phyloP scores from a whole-genome alignment of 768 basidiomycete species.

The Trametes maxima region DNA sequence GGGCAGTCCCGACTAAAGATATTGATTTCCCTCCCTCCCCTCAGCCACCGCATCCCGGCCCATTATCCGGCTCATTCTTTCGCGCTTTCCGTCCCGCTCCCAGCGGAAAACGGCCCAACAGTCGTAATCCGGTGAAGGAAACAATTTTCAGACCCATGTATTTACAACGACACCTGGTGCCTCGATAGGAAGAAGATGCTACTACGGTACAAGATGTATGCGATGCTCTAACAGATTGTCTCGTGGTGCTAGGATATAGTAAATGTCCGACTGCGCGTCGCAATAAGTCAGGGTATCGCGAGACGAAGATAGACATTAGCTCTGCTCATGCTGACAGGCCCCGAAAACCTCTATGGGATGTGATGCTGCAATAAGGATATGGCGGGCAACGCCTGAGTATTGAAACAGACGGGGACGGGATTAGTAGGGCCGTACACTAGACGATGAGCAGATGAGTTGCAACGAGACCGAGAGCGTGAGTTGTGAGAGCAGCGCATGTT shows the following conservation, averaged over 20 bases:
- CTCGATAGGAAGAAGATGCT: constrained; percentile 27
- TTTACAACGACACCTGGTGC: constrained; percentile 22
- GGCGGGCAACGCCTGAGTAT: constrained; percentile 25
- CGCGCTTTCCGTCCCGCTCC: not conserved
- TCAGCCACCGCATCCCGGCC: constrained; percentile 16
- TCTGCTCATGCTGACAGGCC: constrained; percentile 51
- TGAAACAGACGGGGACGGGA: constrained; percentile 31
- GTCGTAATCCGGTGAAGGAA: too few species aligned
- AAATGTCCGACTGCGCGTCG: constrained; percentile 52
- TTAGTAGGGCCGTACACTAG: constrained; percentile 46
- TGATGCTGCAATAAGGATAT: constrained; percentile 25
- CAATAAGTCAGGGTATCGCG: constrained; percentile 56
- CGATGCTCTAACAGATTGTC: constrained; percentile 75
- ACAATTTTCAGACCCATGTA: constrained; percentile 10
- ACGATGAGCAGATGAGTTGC: constrained; percentile 49
- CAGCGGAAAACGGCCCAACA: not conserved
- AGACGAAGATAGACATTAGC: constrained; percentile 50
- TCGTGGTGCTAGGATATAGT: constrained; percentile 55
- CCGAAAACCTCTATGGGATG: constrained; percentile 47
- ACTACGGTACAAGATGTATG: constrained; percentile 45
- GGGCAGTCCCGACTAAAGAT: not conserved
- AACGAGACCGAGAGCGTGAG: constrained; percentile 55
- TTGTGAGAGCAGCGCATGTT: constrained; percentile 66
- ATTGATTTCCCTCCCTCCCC: constrained; percentile 6
- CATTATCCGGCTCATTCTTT: constrained; percentile 4